phyloP scores from a whole-genome alignment of 1,284 basidiomycete species.

The Sphagnurus paluster region DNA sequence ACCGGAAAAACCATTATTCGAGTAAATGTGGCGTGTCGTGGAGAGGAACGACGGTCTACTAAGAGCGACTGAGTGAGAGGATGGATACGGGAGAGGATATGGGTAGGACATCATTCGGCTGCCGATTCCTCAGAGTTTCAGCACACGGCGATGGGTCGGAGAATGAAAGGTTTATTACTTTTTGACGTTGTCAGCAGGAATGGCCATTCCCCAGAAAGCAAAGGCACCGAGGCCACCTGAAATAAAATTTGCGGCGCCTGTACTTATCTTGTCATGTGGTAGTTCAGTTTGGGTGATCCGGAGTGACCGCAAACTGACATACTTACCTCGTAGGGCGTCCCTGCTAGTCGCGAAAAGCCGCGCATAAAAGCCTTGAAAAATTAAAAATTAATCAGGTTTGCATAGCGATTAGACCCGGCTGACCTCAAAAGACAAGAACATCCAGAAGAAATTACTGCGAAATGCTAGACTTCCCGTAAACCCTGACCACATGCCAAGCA shows the following conservation, averaged over 20 bases:
- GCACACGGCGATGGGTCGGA: constrained; percentile 1
- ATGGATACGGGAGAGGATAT: constrained; percentile 40
- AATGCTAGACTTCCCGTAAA: constrained; percentile 64
- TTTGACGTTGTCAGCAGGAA: constrained; percentile 79
- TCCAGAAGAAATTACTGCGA: constrained; percentile 67
- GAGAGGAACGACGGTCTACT: constrained; percentile 45
- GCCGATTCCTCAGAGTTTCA: constrained; percentile 12
- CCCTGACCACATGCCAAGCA: constrained; percentile 63
- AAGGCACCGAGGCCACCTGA: constrained; percentile 68
- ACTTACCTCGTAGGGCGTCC: constrained; percentile 55
- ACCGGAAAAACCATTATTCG: constrained; percentile 50
- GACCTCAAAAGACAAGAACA: constrained; percentile 68
- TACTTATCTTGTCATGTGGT: constrained; percentile 47
- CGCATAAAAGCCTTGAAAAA: constrained; percentile 55
- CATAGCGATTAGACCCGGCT: constrained; percentile 3
- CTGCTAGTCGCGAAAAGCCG: constrained; percentile 47
- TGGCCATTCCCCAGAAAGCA: constrained; percentile 67
- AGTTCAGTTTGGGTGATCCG: background rate
- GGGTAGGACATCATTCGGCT: constrained; percentile 64
- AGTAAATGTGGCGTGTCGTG: constrained; percentile 51
- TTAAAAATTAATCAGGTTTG: background rate
- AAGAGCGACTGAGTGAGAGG: constrained; percentile 19
- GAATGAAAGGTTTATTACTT: constrained; percentile 49
- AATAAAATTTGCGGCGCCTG: constrained; percentile 66
- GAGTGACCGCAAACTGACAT: background rate